Conservation (phyloP, 257 asterid species). For the Handroanthus guayacan region DNA sequence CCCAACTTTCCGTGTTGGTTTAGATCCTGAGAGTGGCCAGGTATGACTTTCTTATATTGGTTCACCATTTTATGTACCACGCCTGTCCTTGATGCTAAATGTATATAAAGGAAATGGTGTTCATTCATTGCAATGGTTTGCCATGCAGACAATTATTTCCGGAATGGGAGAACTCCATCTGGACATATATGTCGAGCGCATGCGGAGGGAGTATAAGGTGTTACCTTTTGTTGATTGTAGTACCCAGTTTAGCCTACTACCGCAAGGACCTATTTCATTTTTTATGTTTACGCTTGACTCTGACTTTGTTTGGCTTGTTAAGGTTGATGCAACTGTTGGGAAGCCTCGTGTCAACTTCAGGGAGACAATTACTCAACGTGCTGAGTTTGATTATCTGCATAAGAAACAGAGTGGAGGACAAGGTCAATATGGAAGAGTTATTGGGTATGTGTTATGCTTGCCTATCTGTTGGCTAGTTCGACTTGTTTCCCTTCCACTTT, state of each 20-base stretch:
- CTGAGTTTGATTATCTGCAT: constrained; percentile 93
- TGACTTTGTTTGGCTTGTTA: constrained; percentile 37
- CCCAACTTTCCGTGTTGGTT: constrained; percentile 97
- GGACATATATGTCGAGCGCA: constrained; percentile 97
- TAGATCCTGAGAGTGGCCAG: constrained; percentile 97
- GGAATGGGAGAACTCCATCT: constrained; percentile 99
- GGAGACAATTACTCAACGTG: constrained; percentile 93
- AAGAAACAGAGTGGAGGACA: constrained; percentile 99
- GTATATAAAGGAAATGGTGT: constrained; percentile 20
- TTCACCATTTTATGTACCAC: constrained; percentile 4
- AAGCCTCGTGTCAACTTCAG: constrained; percentile 99
- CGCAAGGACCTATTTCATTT: background rate
- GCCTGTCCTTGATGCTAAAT: constrained; percentile 11
- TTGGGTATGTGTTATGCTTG: constrained; percentile 63
- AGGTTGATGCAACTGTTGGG: constrained; percentile 98
- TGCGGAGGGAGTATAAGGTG: constrained; percentile 97
- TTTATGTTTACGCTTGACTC: constrained; percentile 17
- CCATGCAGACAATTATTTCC: constrained; percentile 90
- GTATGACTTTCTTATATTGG: constrained; percentile 47
- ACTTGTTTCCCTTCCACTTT: background rate
- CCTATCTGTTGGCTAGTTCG: constrained; percentile 1
- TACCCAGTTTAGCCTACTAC: constrained; percentile 22
- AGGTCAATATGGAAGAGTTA: constrained; percentile 97
- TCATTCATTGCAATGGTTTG: constrained; percentile 40
- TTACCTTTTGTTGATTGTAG: constrained; percentile 20